Percentiles rank a stretch among this genome's conserved stretches.
Evolutionary conservation across 1,284 basidiomycete species (phyloP).

Genomic region (Laetiporus sulphureus): DNA sequence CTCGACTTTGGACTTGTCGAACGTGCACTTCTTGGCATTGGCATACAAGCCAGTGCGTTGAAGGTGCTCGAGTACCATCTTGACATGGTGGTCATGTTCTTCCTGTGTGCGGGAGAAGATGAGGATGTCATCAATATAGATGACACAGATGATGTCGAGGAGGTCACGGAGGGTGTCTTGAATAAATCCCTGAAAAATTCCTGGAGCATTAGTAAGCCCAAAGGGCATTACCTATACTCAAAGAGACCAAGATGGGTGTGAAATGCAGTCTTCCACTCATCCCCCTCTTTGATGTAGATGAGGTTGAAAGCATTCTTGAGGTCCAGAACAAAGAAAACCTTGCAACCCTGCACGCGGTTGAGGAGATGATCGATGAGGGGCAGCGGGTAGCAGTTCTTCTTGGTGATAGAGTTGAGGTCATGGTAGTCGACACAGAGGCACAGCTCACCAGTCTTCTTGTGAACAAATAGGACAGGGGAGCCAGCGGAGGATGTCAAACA

Average conservation of each 20-base stretch:
- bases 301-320: constrained; percentile 9
- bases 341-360: constrained; percentile 3
- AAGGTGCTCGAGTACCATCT: constrained; percentile 27
- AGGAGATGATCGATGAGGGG: constrained; percentile 6
- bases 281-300: constrained; percentile 10
- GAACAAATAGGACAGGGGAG: constrained; percentile 3
- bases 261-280: constrained; percentile 13
- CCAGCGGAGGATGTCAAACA: not conserved
- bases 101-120: constrained; percentile 13
- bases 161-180: constrained; percentile 18
- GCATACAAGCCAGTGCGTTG: constrained; percentile 20
- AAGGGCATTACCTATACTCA: constrained; percentile 13
- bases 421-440: constrained; percentile 7
- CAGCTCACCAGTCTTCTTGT: constrained; percentile 4
- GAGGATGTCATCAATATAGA: constrained; percentile 25
- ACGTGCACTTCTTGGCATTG: constrained; percentile 32
- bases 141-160: constrained; percentile 13
- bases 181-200: constrained; percentile 14
- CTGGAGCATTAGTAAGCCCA: constrained; percentile 8
- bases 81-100: constrained; percentile 13
- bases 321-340: constrained; percentile 7
- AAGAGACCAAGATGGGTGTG: constrained; percentile 7
- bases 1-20: constrained; percentile 22
- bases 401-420: constrained; percentile 11
- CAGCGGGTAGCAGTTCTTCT: constrained; percentile 9